Evolutionary conservation across 2,329 filamentous ascomycete genomes (phyloP).

Genomic region (Fusarium concolor): DNA sequence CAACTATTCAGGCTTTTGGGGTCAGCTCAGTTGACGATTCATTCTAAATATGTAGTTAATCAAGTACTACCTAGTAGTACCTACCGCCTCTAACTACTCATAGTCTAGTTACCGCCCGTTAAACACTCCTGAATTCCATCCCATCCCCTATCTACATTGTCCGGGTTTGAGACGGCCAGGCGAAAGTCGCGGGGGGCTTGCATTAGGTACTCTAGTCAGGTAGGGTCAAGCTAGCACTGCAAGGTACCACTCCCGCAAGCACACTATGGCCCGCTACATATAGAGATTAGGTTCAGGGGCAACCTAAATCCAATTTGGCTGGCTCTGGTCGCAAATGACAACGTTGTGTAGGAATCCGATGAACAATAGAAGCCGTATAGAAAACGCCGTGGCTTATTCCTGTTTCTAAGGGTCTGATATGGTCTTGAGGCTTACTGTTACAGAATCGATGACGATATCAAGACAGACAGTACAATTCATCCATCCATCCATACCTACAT

Average conservation of each 20-base stretch:
- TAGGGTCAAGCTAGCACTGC: conserved; percentile 24
- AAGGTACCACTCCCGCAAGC: conserved; percentile 33
- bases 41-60: background rate
- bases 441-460: conserved; percentile 13
- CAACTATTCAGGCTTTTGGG: background rate
- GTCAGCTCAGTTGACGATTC: background rate
- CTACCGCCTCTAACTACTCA: background rate
- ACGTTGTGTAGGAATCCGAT: conserved; percentile 3
- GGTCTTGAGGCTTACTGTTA: background rate
- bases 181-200: conserved; percentile 31
- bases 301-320: conserved; percentile 9
- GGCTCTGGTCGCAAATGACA: conserved; percentile 13
- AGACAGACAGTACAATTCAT: background rate
- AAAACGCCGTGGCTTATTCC: conserved; percentile 26
- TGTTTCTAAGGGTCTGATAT: conserved; percentile 19
- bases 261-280: conserved; percentile 30
- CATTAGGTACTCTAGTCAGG: conserved; percentile 9
- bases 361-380: conserved; percentile 3
- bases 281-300: conserved; percentile 35
- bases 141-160: conserved; percentile 7
- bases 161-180: conserved; percentile 38
- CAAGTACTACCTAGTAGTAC: too few species aligned
- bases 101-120: conserved; percentile 11
- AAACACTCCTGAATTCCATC: conserved; percentile 24
- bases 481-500: background rate